Percentiles rank a stretch among this genome's conserved stretches.
Conservation (phyloP, 164 flowering plant genomes). For the Nymphaea thermarum region DNA sequence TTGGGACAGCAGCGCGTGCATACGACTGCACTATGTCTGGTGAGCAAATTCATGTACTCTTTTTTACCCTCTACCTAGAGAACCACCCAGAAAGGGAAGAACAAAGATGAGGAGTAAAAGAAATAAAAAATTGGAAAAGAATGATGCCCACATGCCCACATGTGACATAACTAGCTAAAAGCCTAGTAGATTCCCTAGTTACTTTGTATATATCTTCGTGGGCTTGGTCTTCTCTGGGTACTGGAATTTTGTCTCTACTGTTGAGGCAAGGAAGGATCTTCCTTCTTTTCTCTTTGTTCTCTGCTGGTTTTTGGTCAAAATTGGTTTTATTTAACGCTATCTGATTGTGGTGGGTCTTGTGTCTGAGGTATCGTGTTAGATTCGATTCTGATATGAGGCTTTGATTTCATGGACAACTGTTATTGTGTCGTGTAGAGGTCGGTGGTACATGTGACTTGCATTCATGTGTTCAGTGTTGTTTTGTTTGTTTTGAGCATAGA, state of each 20-base stretch:
- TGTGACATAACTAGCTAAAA: not conserved
- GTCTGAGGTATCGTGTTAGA: not conserved
- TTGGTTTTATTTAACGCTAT: not conserved
- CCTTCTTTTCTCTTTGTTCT: not conserved
- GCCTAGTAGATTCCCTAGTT: not conserved
- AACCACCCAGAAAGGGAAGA: not conserved
- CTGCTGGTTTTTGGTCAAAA: not conserved
- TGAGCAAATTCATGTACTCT: not conserved
- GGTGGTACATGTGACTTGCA: not conserved
- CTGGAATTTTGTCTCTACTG: not conserved
- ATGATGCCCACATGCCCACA: not conserved
- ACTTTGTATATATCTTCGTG: not conserved
- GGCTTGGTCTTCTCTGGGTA: not conserved
- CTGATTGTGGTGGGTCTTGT: not conserved
- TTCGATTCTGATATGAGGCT: not conserved
- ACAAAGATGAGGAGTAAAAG: not conserved
- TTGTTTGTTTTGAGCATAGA: not conserved
- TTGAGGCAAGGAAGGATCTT: not conserved
- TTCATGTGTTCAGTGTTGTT: not conserved
- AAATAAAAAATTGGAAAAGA: not conserved
- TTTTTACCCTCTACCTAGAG: not conserved
- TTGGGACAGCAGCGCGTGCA: not conserved
- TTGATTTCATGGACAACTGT: not conserved
- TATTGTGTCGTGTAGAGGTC: not conserved
- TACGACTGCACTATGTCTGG: not conserved